These are phyloP conservation scores for Hyaloscypha variabilis DNA, from an alignment of 495 filamentous ascomycete species.

Conservation along the genomic window DNA sequence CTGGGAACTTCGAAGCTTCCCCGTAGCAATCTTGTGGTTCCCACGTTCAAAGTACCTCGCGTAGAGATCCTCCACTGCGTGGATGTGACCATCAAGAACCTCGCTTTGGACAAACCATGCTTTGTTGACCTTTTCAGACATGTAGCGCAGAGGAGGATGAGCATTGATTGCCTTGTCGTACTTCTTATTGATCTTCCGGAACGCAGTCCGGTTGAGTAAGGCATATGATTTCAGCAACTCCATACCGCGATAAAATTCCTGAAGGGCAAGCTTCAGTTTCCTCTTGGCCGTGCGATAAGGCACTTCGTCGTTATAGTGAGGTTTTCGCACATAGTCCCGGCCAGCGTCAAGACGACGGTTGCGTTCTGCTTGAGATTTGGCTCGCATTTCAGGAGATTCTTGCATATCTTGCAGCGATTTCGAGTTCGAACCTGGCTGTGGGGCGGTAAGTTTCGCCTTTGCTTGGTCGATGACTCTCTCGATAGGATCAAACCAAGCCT, in stretches of 20 bases:
- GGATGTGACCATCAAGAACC: conserved; percentile 74
- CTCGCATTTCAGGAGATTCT: conserved; percentile 21
- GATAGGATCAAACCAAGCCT: conserved; percentile 29
- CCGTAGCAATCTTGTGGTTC: conserved; percentile 86
- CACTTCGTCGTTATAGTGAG: conserved; percentile 53
- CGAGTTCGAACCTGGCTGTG: conserved; percentile 27
- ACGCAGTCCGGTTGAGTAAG: conserved; percentile 85
- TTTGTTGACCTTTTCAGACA: conserved; percentile 90
- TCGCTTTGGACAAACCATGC: conserved; percentile 89
- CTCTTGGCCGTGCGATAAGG: conserved; percentile 83
- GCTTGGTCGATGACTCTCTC: conserved; percentile 24
- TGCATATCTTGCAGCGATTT: conserved; percentile 28
- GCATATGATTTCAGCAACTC: conserved; percentile 92
- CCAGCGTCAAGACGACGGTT: conserved; percentile 42
- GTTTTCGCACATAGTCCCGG: conserved; percentile 67
- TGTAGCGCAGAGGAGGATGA: conserved; percentile 75
- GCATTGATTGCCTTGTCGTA: conserved; percentile 89
- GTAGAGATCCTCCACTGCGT: conserved; percentile 84
- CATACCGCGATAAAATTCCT: conserved; percentile 90
- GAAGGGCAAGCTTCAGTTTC: conserved; percentile 86
- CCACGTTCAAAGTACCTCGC: conserved; percentile 88
- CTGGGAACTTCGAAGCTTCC: conserved; percentile 75
- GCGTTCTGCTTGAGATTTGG: conserved; percentile 11
- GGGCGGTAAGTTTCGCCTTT: conserved; percentile 25
- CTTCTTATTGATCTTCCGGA: conserved; percentile 98